Percentiles rank a stretch among this genome's conserved stretches.
phyloP scores from a whole-genome alignment of 2,329 filamentous ascomycete species.

The Colletotrichum eremochloae region DNA sequence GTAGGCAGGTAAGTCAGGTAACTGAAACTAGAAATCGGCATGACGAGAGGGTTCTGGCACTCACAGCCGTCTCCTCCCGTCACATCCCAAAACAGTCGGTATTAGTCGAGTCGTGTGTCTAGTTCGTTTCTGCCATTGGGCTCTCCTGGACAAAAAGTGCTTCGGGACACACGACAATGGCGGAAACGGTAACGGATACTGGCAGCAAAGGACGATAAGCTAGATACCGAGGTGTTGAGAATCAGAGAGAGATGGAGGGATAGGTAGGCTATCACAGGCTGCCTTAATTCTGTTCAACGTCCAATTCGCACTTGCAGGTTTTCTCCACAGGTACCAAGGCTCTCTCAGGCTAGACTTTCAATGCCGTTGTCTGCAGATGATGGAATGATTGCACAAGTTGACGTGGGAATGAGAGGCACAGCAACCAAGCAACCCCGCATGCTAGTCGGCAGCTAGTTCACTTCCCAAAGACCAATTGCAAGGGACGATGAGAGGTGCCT shows the following conservation, averaged over 20 bases:
- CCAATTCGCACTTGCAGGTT: background rate
- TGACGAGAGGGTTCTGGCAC: conserved; percentile 4
- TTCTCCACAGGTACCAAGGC: background rate
- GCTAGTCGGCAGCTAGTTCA: background rate
- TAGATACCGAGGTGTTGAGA: conserved; percentile 9
- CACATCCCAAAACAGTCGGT: conserved; percentile 20
- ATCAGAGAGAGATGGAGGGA: background rate
- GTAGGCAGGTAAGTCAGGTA: background rate
- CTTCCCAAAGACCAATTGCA: background rate
- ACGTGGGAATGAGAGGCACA: conserved; percentile 15
- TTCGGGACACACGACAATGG: conserved; percentile 2
- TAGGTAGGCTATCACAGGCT: conserved; percentile 12
- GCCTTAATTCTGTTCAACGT: background rate
- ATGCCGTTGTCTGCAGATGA: conserved; percentile 7
- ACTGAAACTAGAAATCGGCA: background rate
- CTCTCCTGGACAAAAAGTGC: conserved; percentile 9
- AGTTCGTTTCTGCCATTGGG: conserved; percentile 26
- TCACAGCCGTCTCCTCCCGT: conserved; percentile 19
- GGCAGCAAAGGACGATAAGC: conserved; percentile 24
- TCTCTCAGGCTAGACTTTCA: background rate
- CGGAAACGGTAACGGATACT: conserved; percentile 16
- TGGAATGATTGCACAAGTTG: conserved; percentile 9
- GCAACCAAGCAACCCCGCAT: conserved; percentile 7
- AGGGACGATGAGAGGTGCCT: background rate
- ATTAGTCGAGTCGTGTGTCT: conserved; percentile 29